A percentile compares a stretch with the other conserved stretches of the same genome.
These are phyloP conservation scores for Penicillium hordei DNA, from an alignment of 2,329 filamentous ascomycete genomes.

Conservation along the genomic window DNA sequence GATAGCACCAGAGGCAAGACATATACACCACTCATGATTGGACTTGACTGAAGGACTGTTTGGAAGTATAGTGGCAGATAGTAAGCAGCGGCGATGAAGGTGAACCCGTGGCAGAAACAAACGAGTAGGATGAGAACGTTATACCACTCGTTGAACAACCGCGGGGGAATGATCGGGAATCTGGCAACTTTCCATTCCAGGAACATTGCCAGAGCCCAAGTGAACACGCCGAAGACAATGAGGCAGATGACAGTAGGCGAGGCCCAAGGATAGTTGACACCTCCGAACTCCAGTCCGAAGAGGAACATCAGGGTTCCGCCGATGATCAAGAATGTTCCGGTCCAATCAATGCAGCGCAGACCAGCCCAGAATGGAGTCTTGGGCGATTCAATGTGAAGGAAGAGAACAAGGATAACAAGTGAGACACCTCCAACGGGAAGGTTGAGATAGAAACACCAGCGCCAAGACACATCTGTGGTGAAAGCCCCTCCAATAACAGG, in stretches of 20 bases:
- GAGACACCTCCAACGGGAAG: slow-evolving; percentile 61
- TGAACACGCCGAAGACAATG: slow-evolving; percentile 68
- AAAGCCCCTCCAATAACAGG: slow-evolving; percentile 63
- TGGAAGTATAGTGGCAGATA: slow-evolving; percentile 87
- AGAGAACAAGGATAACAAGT: slow-evolving; percentile 59
- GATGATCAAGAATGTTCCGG: slow-evolving; percentile 64
- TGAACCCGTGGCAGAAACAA: slow-evolving; percentile 71
- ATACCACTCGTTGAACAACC: slow-evolving; percentile 65
- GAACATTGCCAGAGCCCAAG: slow-evolving; percentile 65
- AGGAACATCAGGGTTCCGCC: slow-evolving; percentile 83
- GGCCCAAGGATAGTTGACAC: slow-evolving; percentile 70
- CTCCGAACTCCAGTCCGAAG: slow-evolving; percentile 82
- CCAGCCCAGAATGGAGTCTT: slow-evolving; percentile 59
- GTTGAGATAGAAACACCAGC: slow-evolving; percentile 64
- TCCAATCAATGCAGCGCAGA: slow-evolving; percentile 63
- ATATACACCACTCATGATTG: slow-evolving; percentile 72
- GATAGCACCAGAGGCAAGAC: slow-evolving; percentile 69
- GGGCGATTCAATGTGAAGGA: slow-evolving; percentile 62
- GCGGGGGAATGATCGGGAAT: slow-evolving; percentile 75
- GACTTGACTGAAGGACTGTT: slow-evolving; percentile 65
- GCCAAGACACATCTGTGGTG: slow-evolving; percentile 59
- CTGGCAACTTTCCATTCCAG: slow-evolving; percentile 72
- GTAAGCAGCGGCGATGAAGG: slow-evolving; percentile 76
- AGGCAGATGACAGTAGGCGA: slow-evolving; percentile 75
- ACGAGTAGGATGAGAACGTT: slow-evolving; percentile 66